A percentile compares a stretch with the other conserved stretches of the same genome.
These are phyloP conservation scores for Ophiostoma montium DNA, from an alignment of 2,329 filamentous ascomycete species.

Conservation along the genomic window DNA sequence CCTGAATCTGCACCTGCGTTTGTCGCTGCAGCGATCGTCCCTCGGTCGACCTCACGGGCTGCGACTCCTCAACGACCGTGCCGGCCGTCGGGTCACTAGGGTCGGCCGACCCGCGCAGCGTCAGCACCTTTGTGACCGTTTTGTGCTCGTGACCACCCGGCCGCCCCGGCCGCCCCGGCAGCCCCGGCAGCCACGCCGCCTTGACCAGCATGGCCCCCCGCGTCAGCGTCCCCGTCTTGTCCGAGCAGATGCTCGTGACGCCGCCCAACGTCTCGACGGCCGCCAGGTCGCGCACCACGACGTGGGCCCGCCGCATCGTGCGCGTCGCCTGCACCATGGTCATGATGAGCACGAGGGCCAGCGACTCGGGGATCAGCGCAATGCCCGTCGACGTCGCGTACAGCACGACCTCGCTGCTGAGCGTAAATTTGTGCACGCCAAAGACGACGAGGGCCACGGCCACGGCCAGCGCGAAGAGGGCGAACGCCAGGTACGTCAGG, in stretches of 20 bases:
- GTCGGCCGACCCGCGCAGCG: constrained; percentile 45
- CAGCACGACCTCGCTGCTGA: constrained; percentile 43
- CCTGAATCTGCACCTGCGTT: background rate
- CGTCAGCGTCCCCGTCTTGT: constrained; percentile 58
- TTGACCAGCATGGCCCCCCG: constrained; percentile 57
- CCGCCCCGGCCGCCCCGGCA: too few species aligned
- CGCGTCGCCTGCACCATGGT: constrained; percentile 55
- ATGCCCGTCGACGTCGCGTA: constrained; percentile 49
- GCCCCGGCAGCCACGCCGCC: constrained; percentile 52
- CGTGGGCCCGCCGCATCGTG: constrained; percentile 48
- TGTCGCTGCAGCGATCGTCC: background rate
- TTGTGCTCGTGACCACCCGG: too few species aligned
- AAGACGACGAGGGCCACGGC: constrained; percentile 49
- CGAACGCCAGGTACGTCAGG: constrained; percentile 69
- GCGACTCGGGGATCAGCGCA: constrained; percentile 50
- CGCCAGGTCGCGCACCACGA: constrained; percentile 52
- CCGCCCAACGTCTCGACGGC: constrained; percentile 56
- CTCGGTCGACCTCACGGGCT: constrained; percentile 19
- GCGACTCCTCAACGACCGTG: constrained; percentile 37
- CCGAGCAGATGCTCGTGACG: constrained; percentile 59
- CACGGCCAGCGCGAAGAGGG: constrained; percentile 61
- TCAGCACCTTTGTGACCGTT: constrained; percentile 32
- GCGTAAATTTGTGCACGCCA: constrained; percentile 38
- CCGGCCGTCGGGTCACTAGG: constrained; percentile 49
- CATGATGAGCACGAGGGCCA: constrained; percentile 57